Evolutionary conservation across 176 grass and related monocot species (phyloP), one percentile per base, ranked within the genome.

Genomic region (Oryza longistaminata): DNA sequence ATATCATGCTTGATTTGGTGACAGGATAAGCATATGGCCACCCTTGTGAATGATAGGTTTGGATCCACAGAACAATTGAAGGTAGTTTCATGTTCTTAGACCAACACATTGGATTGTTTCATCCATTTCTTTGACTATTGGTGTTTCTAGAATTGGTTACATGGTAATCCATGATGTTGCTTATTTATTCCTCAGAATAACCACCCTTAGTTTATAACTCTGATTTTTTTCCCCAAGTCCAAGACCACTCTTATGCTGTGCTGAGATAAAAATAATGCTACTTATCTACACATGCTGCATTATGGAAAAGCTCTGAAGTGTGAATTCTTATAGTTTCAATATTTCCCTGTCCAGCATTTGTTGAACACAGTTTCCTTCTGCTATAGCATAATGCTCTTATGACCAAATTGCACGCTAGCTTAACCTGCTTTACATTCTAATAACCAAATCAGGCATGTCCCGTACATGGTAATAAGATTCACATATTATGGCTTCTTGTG

Each of bases 21-120:
- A 74, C 88, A 98, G 96, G 96, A 98, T 95, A 82, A 83, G 39
- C 83, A 82, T 73, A 93, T 98, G 96, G 96, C 93, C 33, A 49
- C 79, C 22, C 89, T 98, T 49, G 72, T 98, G 26, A 93, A 77
- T 77, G 96, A 95, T 90, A 98, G 96, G 42, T 92, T 98, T 86
- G 88, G 77, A 68, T 90, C 71, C 22, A 90, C 91, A 40, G 74
- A 93, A 49, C 91, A 62, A 71, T 90, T 98, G 35, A 93, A 90
- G 93, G 96, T 98, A 92, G 11, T 40, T 35, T 22, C 77, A 37
- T 40, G 46, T 64, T 90, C 55, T 12, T 65, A 33, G 21, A 55
- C 27, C 26, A 49, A 26, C 19, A 72, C 55, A 11, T 12, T 44
- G 70, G 40, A 35, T 26, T 66, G 12, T 25, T 83, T 33, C 27